Evolutionary conservation across 1,284 basidiomycete species (phyloP).

Genomic region (Erythrobasidium hasegawianum): DNA sequence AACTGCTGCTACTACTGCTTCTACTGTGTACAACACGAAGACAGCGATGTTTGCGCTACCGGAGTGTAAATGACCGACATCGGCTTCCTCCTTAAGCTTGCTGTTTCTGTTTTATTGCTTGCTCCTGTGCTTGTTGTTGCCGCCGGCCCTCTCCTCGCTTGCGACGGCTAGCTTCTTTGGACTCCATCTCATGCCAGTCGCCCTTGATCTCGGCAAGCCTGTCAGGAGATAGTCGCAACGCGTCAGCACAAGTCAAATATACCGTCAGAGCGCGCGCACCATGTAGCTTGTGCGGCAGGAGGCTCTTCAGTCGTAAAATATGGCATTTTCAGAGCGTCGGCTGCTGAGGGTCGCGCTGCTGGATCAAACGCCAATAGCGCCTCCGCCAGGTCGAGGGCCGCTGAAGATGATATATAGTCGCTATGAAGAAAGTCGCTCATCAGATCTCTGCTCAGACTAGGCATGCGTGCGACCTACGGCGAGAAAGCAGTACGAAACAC

Average conservation of each 20-base stretch:
- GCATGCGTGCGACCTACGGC: conserved; percentile 57
- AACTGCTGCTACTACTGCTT: conserved; percentile 9
- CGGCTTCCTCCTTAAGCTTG: background rate
- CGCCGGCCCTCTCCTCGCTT: conserved; percentile 30
- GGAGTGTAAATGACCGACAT: no score
- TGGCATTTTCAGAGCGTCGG: conserved; percentile 69
- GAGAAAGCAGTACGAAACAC: conserved; percentile 72
- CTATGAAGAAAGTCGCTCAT: no score
- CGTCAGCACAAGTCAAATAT: no score
- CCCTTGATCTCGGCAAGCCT: conserved; percentile 65
- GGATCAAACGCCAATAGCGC: conserved; percentile 81
- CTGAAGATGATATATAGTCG: conserved; percentile 46
- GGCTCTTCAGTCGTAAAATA: conserved; percentile 84
- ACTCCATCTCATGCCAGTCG: conserved; percentile 92
- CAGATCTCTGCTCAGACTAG: no score
- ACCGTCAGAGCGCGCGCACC: conserved; percentile 44
- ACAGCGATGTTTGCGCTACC: no score
- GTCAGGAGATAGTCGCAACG: no score
- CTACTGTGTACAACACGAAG: no score
- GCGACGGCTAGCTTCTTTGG: conserved; percentile 67
- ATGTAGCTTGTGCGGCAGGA: conserved; percentile 65
- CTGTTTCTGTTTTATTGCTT: conserved; percentile 14
- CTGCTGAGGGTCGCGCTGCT: conserved; percentile 65
- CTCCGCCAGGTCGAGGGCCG: conserved; percentile 79
- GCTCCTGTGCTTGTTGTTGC: conserved; percentile 12